Evolutionary conservation across 2,329 filamentous ascomycete genomes (phyloP).

Genomic region (Clonostachys chloroleuca): DNA sequence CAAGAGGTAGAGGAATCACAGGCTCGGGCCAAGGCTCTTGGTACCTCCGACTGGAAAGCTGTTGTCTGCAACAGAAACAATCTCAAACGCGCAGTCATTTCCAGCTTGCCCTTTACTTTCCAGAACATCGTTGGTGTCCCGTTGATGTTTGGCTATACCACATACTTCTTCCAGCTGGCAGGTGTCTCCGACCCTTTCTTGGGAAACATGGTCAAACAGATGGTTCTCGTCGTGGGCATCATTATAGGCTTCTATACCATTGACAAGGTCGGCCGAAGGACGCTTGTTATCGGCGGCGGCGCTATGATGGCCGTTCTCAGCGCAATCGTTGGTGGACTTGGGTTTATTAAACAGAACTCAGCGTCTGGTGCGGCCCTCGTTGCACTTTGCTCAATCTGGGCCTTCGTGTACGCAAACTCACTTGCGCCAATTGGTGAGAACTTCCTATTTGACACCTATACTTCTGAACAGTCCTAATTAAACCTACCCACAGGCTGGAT

Average conservation of each 20-base stretch:
- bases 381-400: not conserved
- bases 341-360: no score
- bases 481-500: no score
- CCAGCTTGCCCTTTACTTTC: constrained; percentile 10
- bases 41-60: constrained; percentile 4
- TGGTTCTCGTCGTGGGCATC: constrained; percentile 6
- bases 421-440: not conserved
- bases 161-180: constrained; percentile 14
- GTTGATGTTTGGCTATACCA: constrained; percentile 12
- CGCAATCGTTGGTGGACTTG: not conserved
- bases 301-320: no score
- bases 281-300: no score
- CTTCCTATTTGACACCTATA: no score
- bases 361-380: constrained; percentile 5
- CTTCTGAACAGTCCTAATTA: no score
- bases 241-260: constrained; percentile 8
- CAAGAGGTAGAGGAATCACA: constrained; percentile 5
- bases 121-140: constrained; percentile 13
- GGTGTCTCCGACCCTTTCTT: constrained; percentile 12
- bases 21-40: not conserved
- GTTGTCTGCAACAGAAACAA: constrained; percentile 4
- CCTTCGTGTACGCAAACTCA: no score
- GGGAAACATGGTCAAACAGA: constrained; percentile 7
- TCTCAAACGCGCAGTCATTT: constrained; percentile 10
- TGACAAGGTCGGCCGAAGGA: constrained; percentile 8